phyloP scores from a whole-genome alignment of 441 rosid species.

The Theobroma grandiflorum region DNA sequence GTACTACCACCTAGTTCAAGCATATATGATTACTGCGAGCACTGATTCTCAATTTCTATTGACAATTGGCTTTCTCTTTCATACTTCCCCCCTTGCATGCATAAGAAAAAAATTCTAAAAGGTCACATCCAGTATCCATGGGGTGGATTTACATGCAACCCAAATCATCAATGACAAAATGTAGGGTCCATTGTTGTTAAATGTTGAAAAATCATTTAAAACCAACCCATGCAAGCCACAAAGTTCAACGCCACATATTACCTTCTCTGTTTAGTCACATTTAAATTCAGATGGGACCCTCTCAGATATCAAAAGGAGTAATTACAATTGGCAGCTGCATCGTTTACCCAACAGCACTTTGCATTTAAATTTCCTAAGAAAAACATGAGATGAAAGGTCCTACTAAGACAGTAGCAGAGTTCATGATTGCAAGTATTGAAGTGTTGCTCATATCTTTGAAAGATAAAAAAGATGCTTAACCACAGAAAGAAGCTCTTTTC shows the following conservation, averaged over 20 bases:
- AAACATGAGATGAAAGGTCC: background rate
- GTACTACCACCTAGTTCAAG: background rate
- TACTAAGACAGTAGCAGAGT: conserved; percentile 5
- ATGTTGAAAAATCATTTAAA: conserved; percentile 20
- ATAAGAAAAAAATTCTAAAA: conserved; percentile 23
- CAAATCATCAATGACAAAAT: conserved; percentile 8
- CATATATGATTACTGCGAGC: conserved; percentile 1
- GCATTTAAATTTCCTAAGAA: no score
- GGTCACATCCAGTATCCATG: conserved; percentile 2
- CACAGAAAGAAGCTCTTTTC: conserved; percentile 6
- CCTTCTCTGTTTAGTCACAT: background rate
- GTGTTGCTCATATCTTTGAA: background rate
- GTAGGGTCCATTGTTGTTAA: conserved; percentile 21
- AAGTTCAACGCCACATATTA: conserved; percentile 3
- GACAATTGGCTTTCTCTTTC: conserved; percentile 14
- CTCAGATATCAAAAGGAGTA: background rate
- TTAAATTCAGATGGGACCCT: conserved; percentile 12
- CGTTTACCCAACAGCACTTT: background rate
- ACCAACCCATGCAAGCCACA: conserved; percentile 9
- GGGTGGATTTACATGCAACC: conserved; percentile 1
- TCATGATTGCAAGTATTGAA: conserved; percentile 2
- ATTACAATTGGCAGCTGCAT: conserved; percentile 1
- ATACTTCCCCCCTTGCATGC: background rate
- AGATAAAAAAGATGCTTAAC: background rate
- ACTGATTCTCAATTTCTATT: conserved; percentile 7